Conservation (phyloP, 2,329 filamentous ascomycete species). For the Fusarium sp. region DNA sequence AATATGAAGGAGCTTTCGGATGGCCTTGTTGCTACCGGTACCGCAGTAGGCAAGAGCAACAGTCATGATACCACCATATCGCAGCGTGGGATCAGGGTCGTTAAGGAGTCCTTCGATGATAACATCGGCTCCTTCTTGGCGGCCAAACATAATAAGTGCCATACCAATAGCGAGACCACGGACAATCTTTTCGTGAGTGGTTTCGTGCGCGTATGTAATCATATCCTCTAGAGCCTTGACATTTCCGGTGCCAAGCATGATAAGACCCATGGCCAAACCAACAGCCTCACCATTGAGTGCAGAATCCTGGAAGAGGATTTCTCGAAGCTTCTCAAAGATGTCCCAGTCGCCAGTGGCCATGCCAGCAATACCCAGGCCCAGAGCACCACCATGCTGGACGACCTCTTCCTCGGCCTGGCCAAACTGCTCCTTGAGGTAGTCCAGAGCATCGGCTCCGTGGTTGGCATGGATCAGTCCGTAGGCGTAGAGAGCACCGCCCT, state of each 20-base stretch:
- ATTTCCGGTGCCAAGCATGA: conserved; percentile 98
- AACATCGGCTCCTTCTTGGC: conserved; percentile 93
- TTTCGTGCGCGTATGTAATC: conserved; percentile 97
- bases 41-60: conserved; percentile 97
- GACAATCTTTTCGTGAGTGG: conserved; percentile 98
- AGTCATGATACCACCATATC: conserved; percentile 99
- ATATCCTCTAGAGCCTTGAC: conserved; percentile 93
- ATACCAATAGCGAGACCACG: conserved; percentile 95
- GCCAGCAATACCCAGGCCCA: conserved; percentile 94
- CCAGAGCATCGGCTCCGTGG: conserved; percentile 88
- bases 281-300: conserved; percentile 97
- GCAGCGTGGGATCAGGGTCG: conserved; percentile 90
- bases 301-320: conserved; percentile 89
- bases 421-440: conserved; percentile 81
- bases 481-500: conserved; percentile 94
- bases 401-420: conserved; percentile 84
- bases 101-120: conserved; percentile 92
- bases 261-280: conserved; percentile 93
- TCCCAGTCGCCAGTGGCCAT: conserved; percentile 95
- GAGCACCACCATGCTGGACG: conserved; percentile 93
- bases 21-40: conserved; percentile 97
- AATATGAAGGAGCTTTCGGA: conserved; percentile 92
- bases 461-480: conserved; percentile 97
- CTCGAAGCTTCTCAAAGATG: conserved; percentile 91
- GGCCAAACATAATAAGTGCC: conserved; percentile 97